Percentiles rank a stretch among this genome's conserved stretches.
phyloP scores from a whole-genome alignment of 2,329 filamentous ascomycete genomes.

The Fonsecaea pedrosoi region DNA sequence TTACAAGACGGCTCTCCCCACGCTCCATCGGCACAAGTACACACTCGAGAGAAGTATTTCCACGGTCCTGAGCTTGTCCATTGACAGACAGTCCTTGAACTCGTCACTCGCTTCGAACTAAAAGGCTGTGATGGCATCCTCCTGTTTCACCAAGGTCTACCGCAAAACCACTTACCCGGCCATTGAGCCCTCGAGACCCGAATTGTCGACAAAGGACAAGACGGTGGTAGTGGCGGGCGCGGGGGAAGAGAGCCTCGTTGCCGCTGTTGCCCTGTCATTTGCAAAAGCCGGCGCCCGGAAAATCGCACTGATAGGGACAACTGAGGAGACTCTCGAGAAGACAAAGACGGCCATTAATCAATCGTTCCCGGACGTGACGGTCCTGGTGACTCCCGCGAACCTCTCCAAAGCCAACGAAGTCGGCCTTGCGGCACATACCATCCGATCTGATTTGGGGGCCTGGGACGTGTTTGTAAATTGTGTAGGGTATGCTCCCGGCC shows the following conservation, averaged over 20 bases:
- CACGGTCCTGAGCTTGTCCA: neutral
- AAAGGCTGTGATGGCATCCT: constrained; percentile 14
- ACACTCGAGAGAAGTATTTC: neutral
- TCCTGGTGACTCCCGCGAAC: constrained; percentile 55
- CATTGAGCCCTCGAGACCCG: constrained; percentile 47
- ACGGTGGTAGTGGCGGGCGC: constrained; percentile 63
- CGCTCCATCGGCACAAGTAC: neutral
- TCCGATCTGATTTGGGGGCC: constrained; percentile 43
- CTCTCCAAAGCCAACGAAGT: constrained; percentile 51
- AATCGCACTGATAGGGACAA: constrained; percentile 52
- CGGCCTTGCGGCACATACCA: constrained; percentile 43
- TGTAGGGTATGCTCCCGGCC: constrained; percentile 49
- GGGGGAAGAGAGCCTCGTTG: constrained; percentile 60
- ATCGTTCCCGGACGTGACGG: constrained; percentile 28
- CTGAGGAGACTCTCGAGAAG: constrained; percentile 42
- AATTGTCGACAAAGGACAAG: constrained; percentile 47
- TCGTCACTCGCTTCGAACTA: constrained; percentile 3
- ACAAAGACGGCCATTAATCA: constrained; percentile 37
- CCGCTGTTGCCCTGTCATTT: constrained; percentile 60
- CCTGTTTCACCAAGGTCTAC: constrained; percentile 46
- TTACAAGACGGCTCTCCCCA: neutral
- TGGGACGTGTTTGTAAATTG: constrained; percentile 57
- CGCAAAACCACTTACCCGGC: constrained; percentile 50
- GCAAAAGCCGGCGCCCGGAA: constrained; percentile 58
- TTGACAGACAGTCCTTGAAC: neutral